Evolutionary conservation across 441 rosid species (phyloP).

Genomic region (Breynia disticha): DNA sequence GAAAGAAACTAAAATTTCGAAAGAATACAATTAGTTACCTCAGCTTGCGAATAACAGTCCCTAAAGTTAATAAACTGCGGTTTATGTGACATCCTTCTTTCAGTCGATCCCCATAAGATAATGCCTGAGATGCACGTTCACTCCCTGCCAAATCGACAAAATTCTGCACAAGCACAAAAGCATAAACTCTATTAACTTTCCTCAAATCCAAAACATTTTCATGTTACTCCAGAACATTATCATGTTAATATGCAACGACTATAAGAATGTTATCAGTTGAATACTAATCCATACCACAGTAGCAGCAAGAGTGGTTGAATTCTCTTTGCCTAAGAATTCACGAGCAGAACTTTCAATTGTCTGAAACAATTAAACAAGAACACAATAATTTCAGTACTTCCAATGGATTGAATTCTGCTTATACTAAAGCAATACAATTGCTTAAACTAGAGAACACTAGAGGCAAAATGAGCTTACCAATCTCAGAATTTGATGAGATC

Average conservation of each 20-base stretch:
- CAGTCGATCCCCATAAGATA: conserved; percentile 74
- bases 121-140: conserved; percentile 93
- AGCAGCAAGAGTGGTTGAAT: conserved; percentile 64
- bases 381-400: not conserved
- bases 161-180: conserved; percentile 56
- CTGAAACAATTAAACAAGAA: conserved; percentile 26
- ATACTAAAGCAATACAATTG: not conserved
- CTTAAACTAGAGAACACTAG: conserved; percentile 13
- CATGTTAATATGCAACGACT: not conserved
- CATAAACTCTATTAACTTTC: too few relatives aligned
- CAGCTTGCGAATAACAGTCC: conserved; percentile 89
- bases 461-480: conserved; percentile 29
- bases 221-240: not conserved
- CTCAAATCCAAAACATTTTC: too few relatives aligned
- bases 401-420: not conserved
- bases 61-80: conserved; percentile 80
- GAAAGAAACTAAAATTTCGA: not conserved
- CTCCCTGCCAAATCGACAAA: conserved; percentile 93
- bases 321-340: conserved; percentile 60
- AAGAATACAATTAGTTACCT: conserved; percentile 41
- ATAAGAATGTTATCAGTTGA: conserved; percentile 3
- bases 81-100: conserved; percentile 96
- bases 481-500: conserved; percentile 92
- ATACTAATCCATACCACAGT: conserved; percentile 50
- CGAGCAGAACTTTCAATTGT: conserved; percentile 80